These are phyloP conservation scores for Pseudocercospora fijiensis DNA, from an alignment of 2,329 filamentous ascomycete species.

Conservation along the genomic window DNA sequence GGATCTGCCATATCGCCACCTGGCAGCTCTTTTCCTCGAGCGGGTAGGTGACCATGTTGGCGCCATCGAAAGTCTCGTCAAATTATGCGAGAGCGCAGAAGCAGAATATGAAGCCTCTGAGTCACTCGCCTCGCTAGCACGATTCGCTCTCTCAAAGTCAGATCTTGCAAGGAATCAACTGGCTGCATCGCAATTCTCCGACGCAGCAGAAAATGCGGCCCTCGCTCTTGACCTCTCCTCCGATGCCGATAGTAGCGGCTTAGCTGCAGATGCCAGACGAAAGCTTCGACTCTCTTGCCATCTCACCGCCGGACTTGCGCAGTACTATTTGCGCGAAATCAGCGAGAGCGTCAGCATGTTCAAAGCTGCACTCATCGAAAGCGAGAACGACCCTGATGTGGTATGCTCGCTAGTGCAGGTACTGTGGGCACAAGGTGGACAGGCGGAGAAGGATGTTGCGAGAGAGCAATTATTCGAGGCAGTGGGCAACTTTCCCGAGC, in stretches of 20 bases:
- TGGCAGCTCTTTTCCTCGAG: conserved; percentile 78
- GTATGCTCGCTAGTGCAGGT: conserved; percentile 87
- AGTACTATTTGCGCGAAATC: conserved; percentile 68
- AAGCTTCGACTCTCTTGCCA: conserved; percentile 80
- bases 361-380: conserved; percentile 74
- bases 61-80: conserved; percentile 63
- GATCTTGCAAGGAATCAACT: conserved; percentile 85
- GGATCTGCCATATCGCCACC: conserved; percentile 71
- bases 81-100: conserved; percentile 70
- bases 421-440: conserved; percentile 83
- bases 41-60: conserved; percentile 67
- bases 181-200: conserved; percentile 62
- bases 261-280: conserved; percentile 63
- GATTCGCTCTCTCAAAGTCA: conserved; percentile 78
- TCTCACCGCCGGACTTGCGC: conserved; percentile 78
- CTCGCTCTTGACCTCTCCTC: conserved; percentile 74
- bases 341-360: conserved; percentile 76
- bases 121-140: conserved; percentile 68
- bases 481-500: conserved; percentile 70
- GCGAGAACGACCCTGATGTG: conserved; percentile 73
- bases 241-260: conserved; percentile 64
- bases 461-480: conserved; percentile 76
- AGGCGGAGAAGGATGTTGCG: conserved; percentile 71
- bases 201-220: conserved; percentile 77
- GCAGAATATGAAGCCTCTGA: conserved; percentile 81